Base-by-base conservation (phyloP, 768 basidiomycete species). In the Lepiota brunneoincarnata region DNA sequence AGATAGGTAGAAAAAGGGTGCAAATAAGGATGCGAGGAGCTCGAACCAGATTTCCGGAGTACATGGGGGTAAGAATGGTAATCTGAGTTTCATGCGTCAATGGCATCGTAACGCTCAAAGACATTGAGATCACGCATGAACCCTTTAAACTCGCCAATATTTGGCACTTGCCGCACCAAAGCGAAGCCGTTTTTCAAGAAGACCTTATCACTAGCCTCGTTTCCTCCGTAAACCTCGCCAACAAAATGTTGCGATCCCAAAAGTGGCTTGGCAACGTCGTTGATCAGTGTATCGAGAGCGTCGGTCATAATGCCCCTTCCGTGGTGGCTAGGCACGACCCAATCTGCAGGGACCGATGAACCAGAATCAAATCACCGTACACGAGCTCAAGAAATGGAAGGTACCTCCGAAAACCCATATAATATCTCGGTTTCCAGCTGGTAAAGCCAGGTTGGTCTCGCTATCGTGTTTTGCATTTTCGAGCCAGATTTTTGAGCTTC, bases 251-350 rank as follows among this genome's bases (percentile, higher is more conserved):
- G 74, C 5, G 77, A 73, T 0, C 76, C 74, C 87, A 90, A 87
- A 44, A 83, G 69, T 1, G 85, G 86, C 36, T 87, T 71, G 17
- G 72, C 80, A 87, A 89, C 89, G 10, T 75, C 62, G 15, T 75
- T 62, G 39, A 90, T 49, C 26, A 91, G 46, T 4, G 76, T 77
- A 7, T 67, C 67, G 28, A 91, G 61, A 0, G 78, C 86, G 15
- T 79, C 81, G 18, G 79, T 78, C 89, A 90, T 90, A 57, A 91
- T 88, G 0, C 88, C 87, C 59, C 70, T 74, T 26, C 86, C 75
- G 54, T 89, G 87, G 61, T 86, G 79, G 31, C 76, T 78, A 14
- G 81, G 73, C 4, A 74, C 77, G 38, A 89, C 66, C 57, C 77
- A 87, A 62, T 86, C 87, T 87, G 31, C 61, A n/a, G 11, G 38